These are phyloP conservation scores for Pyrus hybrid DNA, from an alignment of 331 rosid species.

Conservation along the genomic window DNA sequence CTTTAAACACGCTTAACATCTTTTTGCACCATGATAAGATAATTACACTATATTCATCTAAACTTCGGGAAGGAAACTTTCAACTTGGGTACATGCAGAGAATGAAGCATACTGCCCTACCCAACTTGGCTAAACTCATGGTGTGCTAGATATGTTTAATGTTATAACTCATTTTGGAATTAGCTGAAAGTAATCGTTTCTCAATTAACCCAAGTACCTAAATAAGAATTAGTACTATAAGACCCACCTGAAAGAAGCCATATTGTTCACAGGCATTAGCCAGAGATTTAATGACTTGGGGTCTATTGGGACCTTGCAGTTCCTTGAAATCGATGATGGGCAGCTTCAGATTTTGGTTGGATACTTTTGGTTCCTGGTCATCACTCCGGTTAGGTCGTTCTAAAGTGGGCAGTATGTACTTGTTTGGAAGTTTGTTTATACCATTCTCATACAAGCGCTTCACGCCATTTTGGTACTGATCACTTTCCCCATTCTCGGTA, in stretches of 20 bases:
- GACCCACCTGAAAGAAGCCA: slow-evolving; percentile 73
- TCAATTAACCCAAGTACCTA: not conserved
- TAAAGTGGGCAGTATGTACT: slow-evolving; percentile 46
- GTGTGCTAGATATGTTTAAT: too few relatives aligned
- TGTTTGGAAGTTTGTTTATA: slow-evolving; percentile 38
- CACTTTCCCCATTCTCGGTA: not conserved
- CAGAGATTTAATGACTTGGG: slow-evolving; percentile 42
- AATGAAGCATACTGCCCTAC: too few relatives aligned
- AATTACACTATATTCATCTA: too few relatives aligned
- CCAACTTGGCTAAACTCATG: too few relatives aligned
- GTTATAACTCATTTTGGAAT: too few relatives aligned
- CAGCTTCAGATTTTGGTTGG: slow-evolving; percentile 27
- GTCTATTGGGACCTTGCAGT: slow-evolving; percentile 45
- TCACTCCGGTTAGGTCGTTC: slow-evolving; percentile 34
- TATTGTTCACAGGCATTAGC: slow-evolving; percentile 51
- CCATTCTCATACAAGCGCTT: slow-evolving; percentile 54
- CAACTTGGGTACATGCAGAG: too few relatives aligned
- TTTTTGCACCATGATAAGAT: too few relatives aligned
- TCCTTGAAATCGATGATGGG: slow-evolving; percentile 67
- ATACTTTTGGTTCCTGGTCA: not conserved
- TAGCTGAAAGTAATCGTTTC: too few relatives aligned
- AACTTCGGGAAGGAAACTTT: too few relatives aligned
- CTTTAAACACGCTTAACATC: not conserved
- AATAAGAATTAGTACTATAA: not conserved
- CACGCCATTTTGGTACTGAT: slow-evolving; percentile 51